Evolutionary conservation across 305 asterid species (phyloP).

Genomic region (Ilex paraguariensis): DNA sequence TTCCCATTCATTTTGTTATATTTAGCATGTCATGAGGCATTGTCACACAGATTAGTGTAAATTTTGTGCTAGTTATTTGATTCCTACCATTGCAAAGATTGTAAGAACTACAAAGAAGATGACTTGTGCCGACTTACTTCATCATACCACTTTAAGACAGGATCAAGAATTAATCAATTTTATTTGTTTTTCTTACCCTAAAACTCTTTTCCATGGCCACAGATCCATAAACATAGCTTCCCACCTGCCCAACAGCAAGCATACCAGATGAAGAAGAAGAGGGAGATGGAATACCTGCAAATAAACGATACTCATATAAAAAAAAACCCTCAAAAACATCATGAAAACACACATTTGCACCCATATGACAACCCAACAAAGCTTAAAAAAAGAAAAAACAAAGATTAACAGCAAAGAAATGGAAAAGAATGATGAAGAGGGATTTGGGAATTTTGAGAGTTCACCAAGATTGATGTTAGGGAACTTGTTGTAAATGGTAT

Average conservation of each 20-base stretch:
- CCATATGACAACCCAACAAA: too few relatives aligned
- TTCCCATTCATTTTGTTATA: too few relatives aligned
- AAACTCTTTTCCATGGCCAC: conserved; percentile 72
- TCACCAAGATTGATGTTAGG: conserved; percentile 12
- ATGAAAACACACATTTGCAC: too few relatives aligned
- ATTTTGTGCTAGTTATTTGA: too few relatives aligned
- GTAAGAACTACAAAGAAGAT: too few relatives aligned
- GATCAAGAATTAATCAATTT: too few relatives aligned
- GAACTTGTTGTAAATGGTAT: conserved; percentile 26
- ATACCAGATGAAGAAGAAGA: conserved; percentile 29
- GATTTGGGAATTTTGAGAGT: background rate
- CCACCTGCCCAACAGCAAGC: conserved; percentile 26
- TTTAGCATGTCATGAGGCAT: too few relatives aligned
- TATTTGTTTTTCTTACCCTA: conserved; percentile 38
- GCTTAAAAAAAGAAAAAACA: background rate
- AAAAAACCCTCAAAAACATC: background rate
- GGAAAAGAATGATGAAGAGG: background rate
- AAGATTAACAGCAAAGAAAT: background rate
- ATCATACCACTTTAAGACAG: too few relatives aligned
- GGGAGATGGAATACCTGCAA: conserved; percentile 47
- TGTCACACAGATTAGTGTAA: too few relatives aligned
- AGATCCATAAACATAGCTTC: conserved; percentile 61
- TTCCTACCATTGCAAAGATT: too few relatives aligned
- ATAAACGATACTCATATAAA: background rate
- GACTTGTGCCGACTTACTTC: too few relatives aligned